Base-by-base conservation (phyloP, 345 rosid species). In the Gossypium arboreum region DNA sequence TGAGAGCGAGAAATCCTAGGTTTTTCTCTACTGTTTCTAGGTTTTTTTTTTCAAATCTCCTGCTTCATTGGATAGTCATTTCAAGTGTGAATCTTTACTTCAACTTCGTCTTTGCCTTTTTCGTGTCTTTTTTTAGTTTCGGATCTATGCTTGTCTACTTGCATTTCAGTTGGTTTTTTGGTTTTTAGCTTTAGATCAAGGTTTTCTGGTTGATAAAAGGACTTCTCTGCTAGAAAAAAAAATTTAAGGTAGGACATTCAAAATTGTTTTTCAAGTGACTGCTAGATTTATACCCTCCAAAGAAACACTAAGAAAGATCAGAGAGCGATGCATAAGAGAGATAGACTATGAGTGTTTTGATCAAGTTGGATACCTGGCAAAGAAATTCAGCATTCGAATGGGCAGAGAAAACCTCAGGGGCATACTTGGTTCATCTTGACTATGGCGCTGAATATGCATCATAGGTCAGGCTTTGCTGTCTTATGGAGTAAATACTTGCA, bases 251-350 rank as follows among this genome's bases (percentile, higher is more conserved):
- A 27, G 0, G 17, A 5, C 76, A 17, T 62, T 44, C 57, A 22
- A 63, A 25, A 55, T 78, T 71, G 58, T 77, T 70, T 75, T 45
- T 69, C 87, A 93, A 98, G 85, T 88, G 61, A 81, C 68, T n/a
- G 89, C 86, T 76, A 98, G 98, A 78, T 93, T 89, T 81, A 77
- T 70, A 52, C 99, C 99, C 16, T 85, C 92, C 12, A 95, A 88
- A 85, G 97, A 88, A 77, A 86, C 78, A 18, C 84, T 93, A 61
- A 93, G 86, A 84, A 93, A 87, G 86, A 77, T 89, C 41, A 86
- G 92, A 82, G 89, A 98, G 76, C 90, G 98, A 77, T 89, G 99
- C 65, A 72, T 79, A 16, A 84, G 99, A 76, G 94, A 95, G 85
- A 75, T 89, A 88, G 97, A 91, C 81, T 63, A 81, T 62, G 96